Evolutionary conservation across 2,329 filamentous ascomycete species (phyloP).

Genomic region (Venturia nashicola): DNA sequence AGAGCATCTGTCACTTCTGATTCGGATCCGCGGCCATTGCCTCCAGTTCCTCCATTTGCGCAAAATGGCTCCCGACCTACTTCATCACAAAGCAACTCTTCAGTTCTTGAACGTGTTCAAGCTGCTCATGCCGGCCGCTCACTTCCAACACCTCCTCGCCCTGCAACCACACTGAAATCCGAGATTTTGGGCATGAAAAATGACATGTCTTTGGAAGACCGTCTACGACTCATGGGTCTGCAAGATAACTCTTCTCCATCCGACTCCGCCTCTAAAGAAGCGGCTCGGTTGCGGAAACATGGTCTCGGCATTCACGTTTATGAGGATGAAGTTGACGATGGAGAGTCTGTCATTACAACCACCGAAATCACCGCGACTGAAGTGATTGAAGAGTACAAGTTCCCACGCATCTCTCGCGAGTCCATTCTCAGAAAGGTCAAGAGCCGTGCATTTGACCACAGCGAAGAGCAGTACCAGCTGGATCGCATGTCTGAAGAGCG

Average conservation of each 20-base stretch:
- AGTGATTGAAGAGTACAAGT: constrained; percentile 35
- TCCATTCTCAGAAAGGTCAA: constrained; percentile 86
- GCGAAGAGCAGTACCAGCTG: constrained; percentile 49
- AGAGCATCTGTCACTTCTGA: constrained; percentile 40
- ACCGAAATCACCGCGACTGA: constrained; percentile 7
- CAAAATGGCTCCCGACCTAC: constrained; percentile 32
- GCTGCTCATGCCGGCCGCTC: constrained; percentile 52
- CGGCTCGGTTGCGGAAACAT: constrained; percentile 16
- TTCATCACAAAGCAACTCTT: constrained; percentile 52
- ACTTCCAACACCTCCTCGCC: constrained; percentile 58
- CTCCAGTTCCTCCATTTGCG: constrained; percentile 62
- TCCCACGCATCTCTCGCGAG: constrained; percentile 79
- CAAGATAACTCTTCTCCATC: constrained; percentile 31
- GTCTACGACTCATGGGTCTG: constrained; percentile 79
- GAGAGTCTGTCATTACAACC: constrained; percentile 14
- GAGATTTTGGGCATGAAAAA: constrained; percentile 68
- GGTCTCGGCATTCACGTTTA: constrained; percentile 18
- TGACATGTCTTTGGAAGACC: constrained; percentile 75
- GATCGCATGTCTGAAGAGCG: constrained; percentile 12
- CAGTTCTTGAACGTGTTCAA: constrained; percentile 60
- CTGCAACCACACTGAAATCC: constrained; percentile 56
- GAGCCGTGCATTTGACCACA: constrained; percentile 29
- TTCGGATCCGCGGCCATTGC: constrained; percentile 71
- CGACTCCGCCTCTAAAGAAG: constrained; percentile 23
- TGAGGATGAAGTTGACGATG: constrained; percentile 24